A percentile compares a stretch with the other conserved stretches of the same genome.
Evolutionary conservation across 352 stramenopile species (phyloP).

Genomic region (Pythium periplocum): DNA sequence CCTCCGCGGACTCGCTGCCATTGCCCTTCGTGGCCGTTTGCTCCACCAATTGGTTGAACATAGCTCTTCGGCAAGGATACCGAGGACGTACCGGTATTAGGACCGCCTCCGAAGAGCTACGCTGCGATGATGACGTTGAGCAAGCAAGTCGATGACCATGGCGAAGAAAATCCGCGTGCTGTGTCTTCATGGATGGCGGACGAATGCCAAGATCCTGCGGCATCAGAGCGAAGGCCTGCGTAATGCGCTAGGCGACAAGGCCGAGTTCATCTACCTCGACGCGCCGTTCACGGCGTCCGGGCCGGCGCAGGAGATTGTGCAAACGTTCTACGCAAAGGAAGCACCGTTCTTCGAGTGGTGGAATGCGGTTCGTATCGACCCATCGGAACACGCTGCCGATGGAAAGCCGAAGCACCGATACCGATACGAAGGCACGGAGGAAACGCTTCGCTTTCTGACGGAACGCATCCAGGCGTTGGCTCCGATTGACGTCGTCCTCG

Average conservation of each 20-base stretch:
- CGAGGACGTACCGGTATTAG: no score
- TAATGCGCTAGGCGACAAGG: conserved; percentile 37
- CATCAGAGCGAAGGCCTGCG: conserved; percentile 54
- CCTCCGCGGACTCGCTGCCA: no score
- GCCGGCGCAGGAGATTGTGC: conserved; percentile 52
- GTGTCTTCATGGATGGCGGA: conserved; percentile 78
- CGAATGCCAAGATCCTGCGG: conserved; percentile 55
- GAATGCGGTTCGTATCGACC: conserved; percentile 43
- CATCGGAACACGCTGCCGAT: conserved; percentile 7
- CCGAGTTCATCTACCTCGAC: conserved; percentile 65
- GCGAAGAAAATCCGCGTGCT: conserved; percentile 51
- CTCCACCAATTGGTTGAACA: no score
- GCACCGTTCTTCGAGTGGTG: conserved; percentile 79
- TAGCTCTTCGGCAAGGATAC: no score
- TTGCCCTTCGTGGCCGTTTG: no score
- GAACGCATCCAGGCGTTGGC: conserved; percentile 43
- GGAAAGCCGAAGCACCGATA: conserved; percentile 21
- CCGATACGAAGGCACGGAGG: conserved; percentile 57
- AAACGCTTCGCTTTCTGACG: conserved; percentile 51
- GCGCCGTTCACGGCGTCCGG: conserved; percentile 54
- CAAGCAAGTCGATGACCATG: conserved; percentile 5
- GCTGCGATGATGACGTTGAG: neutral
- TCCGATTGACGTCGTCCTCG: conserved; percentile 57
- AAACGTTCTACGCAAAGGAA: conserved; percentile 45
- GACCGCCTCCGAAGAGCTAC: no score